Evolutionary conservation across 2,329 filamentous ascomycete genomes (phyloP), one percentile per base, ranked within the genome.

Genomic region (Penicillium polonicum): DNA sequence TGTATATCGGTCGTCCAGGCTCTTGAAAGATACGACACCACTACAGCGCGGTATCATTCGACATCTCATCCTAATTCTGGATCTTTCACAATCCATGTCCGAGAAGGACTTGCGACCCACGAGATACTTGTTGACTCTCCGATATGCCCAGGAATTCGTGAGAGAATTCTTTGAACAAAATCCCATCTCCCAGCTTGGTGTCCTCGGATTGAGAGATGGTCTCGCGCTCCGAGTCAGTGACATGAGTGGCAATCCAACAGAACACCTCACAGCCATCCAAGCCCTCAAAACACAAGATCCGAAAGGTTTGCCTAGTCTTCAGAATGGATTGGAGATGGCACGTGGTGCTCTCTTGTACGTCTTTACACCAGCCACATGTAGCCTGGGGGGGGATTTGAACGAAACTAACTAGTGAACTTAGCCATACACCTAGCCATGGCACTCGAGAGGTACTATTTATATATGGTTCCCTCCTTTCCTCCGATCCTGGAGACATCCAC

Each of bases 81-180:
- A 99, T 75, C 88, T 97, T 76, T 96, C 91, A 23, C 88, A 90
- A 63, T 91, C 93, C 50, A 99, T 99, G 94, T 78, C 86, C 5
- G 92, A 97, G 75, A 97, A 97, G 76, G 94, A 99, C 72, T 82
- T 97, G 65, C 85, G 94, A 27, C 94, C 94, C 6, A 96, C 88
- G 43, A 85, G 93, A 59, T 92, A 93, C 75, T 83, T 92, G 38
- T 83, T 97, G 33, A 89, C 88, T 52, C 82, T 97, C 69, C 87
- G 87, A 62, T 95, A 92, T 75, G 89, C 92, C 17, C 85, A 88
- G 62, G 88, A 92, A 57, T 99, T 97, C 74, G 89, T 97, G 48
- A 84, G 88, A 58, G 93, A 97, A 74, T 99, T 91, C 77, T 99
- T 97, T 72, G 94, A 97, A 76, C 94, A 99, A 76, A 99, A 99